Evolutionary conservation across 2,329 filamentous ascomycete species (phyloP), one percentile per base, ranked within the genome.

Genomic region (Penicillium sp.): DNA sequence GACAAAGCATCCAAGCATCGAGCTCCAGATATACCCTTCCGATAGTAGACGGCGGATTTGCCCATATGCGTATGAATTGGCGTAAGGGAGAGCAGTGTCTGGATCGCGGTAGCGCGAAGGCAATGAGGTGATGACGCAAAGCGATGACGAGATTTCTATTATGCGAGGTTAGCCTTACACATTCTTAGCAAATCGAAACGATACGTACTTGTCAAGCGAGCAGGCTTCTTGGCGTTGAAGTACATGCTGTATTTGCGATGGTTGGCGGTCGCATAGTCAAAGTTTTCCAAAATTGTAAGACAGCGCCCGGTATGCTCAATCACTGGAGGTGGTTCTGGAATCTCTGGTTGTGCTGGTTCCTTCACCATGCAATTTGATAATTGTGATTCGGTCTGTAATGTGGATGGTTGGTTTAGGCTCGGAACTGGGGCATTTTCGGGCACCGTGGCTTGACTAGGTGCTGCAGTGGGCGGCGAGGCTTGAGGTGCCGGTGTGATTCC

Each of bases 91-190:
- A 0, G 90, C 89, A 0, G 93, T 97, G 63, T 84, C 83, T 0
- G 92, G 90, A 72, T 99, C 94, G 24, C 87, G 84, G 73, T 95
- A 97, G 53, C 85, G 85, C 13, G 93, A 94, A 5, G 87, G 85
- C 51, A 87, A 84, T 66, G 88, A 89, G 1, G 91, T 97, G 69
- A 97, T 92, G 47, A 87, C 88, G 72, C 94, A 99, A 32, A 87
- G 78, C 43, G 81, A 77, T 59, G 72, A 74, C 53, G 67, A 75
- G 59, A 70, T 76, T 75, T 78, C 77, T 79, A 45, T 50, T 35
- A 43, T 26, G 22, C 24, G 9, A 43, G 18, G 47, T 62, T 61
- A 62, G 61, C 51, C 29, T 34, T 47, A 46, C 20, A 11, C 20
- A 20, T 35, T 46, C 29, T 18, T 32, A 34, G 16, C 26, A 29